These are phyloP conservation scores for Ophiostoma sp. DNA, from an alignment of 2,329 filamentous ascomycete species.

Conservation along the genomic window DNA sequence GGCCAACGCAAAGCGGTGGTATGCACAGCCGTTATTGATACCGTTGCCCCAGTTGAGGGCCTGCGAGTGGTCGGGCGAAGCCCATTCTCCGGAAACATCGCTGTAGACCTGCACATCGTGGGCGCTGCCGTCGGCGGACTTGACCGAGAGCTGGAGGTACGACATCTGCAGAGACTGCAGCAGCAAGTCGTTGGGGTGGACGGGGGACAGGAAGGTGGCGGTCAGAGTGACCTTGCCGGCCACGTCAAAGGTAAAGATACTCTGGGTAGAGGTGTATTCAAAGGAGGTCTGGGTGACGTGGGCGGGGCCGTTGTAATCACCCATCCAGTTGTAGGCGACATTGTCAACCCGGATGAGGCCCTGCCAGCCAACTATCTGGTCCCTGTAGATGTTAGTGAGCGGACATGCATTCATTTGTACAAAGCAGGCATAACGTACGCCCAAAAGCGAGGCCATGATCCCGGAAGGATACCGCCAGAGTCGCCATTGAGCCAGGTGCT, in stretches of 20 bases:
- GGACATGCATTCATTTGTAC: background rate
- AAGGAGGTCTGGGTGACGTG: constrained; percentile 56
- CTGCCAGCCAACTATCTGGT: constrained; percentile 57
- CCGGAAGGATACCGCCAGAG: constrained; percentile 59
- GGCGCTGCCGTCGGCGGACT: constrained; percentile 53
- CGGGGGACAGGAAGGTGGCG: constrained; percentile 64
- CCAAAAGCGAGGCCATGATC: constrained; percentile 66
- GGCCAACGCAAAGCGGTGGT: constrained; percentile 58
- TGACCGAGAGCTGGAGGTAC: constrained; percentile 60
- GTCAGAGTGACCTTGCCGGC: constrained; percentile 57
- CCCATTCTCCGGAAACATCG: constrained; percentile 70
- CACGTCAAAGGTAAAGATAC: constrained; percentile 63
- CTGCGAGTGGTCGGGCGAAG: constrained; percentile 54
- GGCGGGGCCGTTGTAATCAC: constrained; percentile 44
- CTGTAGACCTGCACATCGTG: constrained; percentile 67
- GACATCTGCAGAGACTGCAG: constrained; percentile 66
- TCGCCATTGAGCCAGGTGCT: constrained; percentile 63
- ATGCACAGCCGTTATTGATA: constrained; percentile 47
- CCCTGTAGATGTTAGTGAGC: constrained; percentile 34
- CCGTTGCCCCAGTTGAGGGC: constrained; percentile 59
- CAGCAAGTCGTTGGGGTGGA: constrained; percentile 60
- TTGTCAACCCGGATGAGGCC: constrained; percentile 66
- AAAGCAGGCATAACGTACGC: constrained; percentile 41
- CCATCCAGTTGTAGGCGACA: constrained; percentile 61
- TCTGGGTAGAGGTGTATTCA: constrained; percentile 67